Evolutionary conservation across 768 basidiomycete genomes (phyloP).

Genomic region (Trichaptum fuscoviolaceum): DNA sequence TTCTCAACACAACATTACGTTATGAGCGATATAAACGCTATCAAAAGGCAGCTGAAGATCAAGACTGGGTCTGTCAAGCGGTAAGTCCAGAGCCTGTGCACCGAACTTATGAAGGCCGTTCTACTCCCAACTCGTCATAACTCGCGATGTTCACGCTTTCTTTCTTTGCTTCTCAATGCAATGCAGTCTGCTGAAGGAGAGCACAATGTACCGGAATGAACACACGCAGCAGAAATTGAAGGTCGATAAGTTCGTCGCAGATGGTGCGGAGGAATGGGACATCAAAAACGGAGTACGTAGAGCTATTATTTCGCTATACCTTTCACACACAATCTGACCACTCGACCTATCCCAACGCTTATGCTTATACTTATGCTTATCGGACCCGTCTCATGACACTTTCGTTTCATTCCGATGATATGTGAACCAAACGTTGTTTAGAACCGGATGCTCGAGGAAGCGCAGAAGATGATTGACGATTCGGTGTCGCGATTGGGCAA

Average conservation of each 20-base stretch:
- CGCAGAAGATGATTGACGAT: conserved; percentile 75
- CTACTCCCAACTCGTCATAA: neutral
- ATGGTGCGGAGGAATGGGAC: conserved; percentile 66
- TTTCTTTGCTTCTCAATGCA: neutral
- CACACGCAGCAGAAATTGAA: conserved; percentile 50
- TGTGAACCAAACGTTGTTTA: neutral
- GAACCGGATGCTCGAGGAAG: conserved; percentile 60
- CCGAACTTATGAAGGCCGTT: neutral
- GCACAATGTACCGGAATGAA: conserved; percentile 61
- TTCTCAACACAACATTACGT: conserved; percentile 7
- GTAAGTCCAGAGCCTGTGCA: conserved; percentile 31
- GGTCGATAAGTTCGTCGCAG: conserved; percentile 56
- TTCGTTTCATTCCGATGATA: too few species aligned
- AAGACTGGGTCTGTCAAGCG: conserved; percentile 62
- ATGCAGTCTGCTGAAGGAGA: conserved; percentile 62
- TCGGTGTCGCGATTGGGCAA: conserved; percentile 54
- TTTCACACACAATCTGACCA: conserved; percentile 11
- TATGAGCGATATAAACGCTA: conserved; percentile 46
- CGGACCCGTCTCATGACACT: neutral
- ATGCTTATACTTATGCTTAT: neutral
- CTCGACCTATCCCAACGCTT: neutral
- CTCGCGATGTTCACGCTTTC: neutral
- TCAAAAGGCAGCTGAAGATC: conserved; percentile 71
- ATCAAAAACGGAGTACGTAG: conserved; percentile 65
- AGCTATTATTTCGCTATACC: neutral